Base-by-base conservation (phyloP, 345 rosid genomes). In the Salix dunnii region DNA sequence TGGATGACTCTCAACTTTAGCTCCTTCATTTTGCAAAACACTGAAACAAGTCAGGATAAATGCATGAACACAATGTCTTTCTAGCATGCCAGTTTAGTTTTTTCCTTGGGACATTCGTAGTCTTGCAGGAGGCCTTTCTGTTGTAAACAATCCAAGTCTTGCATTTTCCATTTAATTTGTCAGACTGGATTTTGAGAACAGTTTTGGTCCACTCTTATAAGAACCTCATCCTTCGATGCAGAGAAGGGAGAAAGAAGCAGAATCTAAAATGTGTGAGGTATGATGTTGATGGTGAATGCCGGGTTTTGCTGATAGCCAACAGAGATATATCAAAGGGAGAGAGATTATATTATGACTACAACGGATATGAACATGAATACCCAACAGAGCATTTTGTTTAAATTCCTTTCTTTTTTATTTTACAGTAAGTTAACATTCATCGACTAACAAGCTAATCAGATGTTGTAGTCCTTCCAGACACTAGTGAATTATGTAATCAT, bases 171-270 rank as follows among this genome's bases (percentile, higher is more conserved):
- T 48, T 48, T 28, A 20, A 49, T 2, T 58, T 7, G 43, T 6
- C 2, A 33, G 69, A 21, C 7, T 17, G 14, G 6, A n/a, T 18
- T 46, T 25, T n/a, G 40, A 11, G 9, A 35, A 9, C 14, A 7
- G 21, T 21, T 75, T 35, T 27, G 18, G 1, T 58, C 36, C 7
- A 7, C 63, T 43, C 43, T 28, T 14, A 74, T 20, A 17, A 20
- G 7, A 63, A 42, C 58, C 23, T 12, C 62, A n/a, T 27, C 9
- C 46, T 68, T 38, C 30, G 70, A 70, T 77, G 72, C 78, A 81
- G 84, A 68, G 81, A 81, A 11, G 84, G 84, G 28, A 81, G 27
- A 30, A 81, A 55, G 84, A 81, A 81, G 77, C 84, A 81, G 84
- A 81, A 81, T 72, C 75, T 81, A 5, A 81, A 81, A 65, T 81